Conservation (phyloP, 1,284 basidiomycete genomes). For the Ustilago hordei region DNA sequence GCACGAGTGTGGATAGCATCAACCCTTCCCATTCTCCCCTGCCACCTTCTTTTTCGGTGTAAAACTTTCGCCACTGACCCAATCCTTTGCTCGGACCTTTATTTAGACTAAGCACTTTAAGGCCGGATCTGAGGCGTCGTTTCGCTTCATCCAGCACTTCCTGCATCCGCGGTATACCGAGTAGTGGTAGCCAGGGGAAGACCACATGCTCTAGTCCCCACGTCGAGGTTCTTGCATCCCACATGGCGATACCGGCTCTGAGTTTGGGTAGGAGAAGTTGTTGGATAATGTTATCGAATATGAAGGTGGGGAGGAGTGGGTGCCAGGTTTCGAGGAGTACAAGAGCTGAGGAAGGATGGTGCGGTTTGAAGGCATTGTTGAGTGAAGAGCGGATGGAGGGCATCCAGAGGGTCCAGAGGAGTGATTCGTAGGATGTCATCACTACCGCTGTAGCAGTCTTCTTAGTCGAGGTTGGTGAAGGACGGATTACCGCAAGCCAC, state of each 20-base stretch:
- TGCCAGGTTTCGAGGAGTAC: slow-evolving; percentile 89
- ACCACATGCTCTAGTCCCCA: slow-evolving; percentile 79
- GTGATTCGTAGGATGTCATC: slow-evolving; percentile 95
- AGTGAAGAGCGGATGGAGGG: slow-evolving; percentile 85
- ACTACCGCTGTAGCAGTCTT: slow-evolving; percentile 33
- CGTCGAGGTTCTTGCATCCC: slow-evolving; percentile 69
- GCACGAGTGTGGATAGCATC: slow-evolving; percentile 88
- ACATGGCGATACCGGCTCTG: slow-evolving; percentile 82
- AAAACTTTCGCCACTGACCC: slow-evolving; percentile 51
- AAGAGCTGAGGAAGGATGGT: slow-evolving; percentile 80
- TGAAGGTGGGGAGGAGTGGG: slow-evolving; percentile 85
- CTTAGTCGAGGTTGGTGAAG: not conserved
- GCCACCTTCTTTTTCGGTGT: slow-evolving; percentile 3
- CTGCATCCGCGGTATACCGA: slow-evolving; percentile 81
- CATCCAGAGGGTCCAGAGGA: slow-evolving; percentile 94
- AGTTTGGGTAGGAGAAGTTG: slow-evolving; percentile 95
- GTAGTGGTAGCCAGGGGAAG: slow-evolving; percentile 90
- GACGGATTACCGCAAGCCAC: slow-evolving; percentile 77
- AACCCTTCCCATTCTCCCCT: slow-evolving; percentile 86
- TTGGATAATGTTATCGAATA: slow-evolving; percentile 93
- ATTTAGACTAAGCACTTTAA: slow-evolving; percentile 78
- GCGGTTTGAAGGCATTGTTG: slow-evolving; percentile 84
- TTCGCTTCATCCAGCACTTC: slow-evolving; percentile 85
- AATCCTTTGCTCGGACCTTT: slow-evolving; percentile 34
- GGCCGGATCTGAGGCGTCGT: slow-evolving; percentile 81